Evolutionary conservation across 2,329 filamentous ascomycete species (phyloP), one percentile per base, ranked within the genome.

Genomic region (Colletotrichum ledebouriae): DNA sequence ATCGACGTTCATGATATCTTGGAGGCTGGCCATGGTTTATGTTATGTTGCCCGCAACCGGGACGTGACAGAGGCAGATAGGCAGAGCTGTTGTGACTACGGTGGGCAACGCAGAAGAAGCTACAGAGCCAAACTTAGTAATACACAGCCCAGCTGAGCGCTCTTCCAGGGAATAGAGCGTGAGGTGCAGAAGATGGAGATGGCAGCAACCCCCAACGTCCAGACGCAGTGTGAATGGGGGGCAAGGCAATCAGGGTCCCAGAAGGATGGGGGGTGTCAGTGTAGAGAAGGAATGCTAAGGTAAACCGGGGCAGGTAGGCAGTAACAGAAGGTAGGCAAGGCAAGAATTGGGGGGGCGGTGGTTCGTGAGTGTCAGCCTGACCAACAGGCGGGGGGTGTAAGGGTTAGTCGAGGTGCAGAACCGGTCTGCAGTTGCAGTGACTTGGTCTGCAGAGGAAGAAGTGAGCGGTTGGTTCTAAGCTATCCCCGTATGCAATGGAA

Each of bases 1-100:
- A 73, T 85, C 83, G 73, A 81, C 79, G 76, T 87, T 86, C 83
- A 88, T 87, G 76, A 88, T 88, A 74, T 85, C 85, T 73, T 82
- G 83, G 72, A 88, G 81, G 75, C 83, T 86, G 72, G 84, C 81
- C 85, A 88, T 87, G 78, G 77, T 77, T 76, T 77, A 74, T 73
- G 73, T 76, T 77, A 74, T 73, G 73, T 76, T 74, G 71, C 77
- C 58, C 80, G 77, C 76, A 81, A 78, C 74, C 39, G 78, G 79
- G 79, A 80, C 78, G 78, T 57, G 58, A 66, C 41, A 55, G 58
- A 57, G 57, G 42, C 46, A 56, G 59, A 68, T 49, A 62, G 55
- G 64, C 63, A 69, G 67, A 42, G 42, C 60, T 55, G 62, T 63
- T 44, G 58, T 41, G 46, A 41, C 52, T 47, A 63, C 52, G 61